These are phyloP conservation scores for Crotalaria pallida DNA, from an alignment of 306 rosid species.

Conservation along the genomic window DNA sequence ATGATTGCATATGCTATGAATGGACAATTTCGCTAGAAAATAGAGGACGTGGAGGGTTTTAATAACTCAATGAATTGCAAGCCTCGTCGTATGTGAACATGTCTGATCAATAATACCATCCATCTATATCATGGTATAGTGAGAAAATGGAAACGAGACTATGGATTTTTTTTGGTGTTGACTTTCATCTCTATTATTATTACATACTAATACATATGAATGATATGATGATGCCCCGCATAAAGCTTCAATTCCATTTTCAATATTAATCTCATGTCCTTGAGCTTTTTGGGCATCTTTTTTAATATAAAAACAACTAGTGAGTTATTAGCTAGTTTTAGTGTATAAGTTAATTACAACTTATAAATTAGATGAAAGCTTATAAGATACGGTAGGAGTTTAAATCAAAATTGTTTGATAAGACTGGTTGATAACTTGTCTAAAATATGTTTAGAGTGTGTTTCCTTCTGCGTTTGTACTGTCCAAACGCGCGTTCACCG, in stretches of 20 bases:
- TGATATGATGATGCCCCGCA: slow-evolving; percentile 14
- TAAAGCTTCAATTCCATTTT: slow-evolving; percentile 20
- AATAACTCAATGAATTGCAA: background rate
- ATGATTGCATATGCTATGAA: background rate
- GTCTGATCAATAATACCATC: background rate
- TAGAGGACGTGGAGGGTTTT: background rate
- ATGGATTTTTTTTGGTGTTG: slow-evolving; percentile 25
- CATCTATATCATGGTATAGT: slow-evolving; percentile 8
- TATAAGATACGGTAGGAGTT: too few species aligned
- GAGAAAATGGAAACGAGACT: background rate
- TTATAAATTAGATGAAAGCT: too few species aligned
- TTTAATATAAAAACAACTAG: too few species aligned
- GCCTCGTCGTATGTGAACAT: background rate
- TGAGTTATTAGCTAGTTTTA: too few species aligned
- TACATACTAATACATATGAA: too few species aligned
- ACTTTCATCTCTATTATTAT: slow-evolving; percentile 29
- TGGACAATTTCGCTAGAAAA: background rate
- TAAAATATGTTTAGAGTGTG: too few species aligned
- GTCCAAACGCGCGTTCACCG: too few species aligned
- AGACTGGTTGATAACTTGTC: too few species aligned
- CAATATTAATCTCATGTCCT: slow-evolving; percentile 28
- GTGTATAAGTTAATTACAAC: too few species aligned
- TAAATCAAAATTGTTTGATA: too few species aligned
- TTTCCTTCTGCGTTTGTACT: too few species aligned
- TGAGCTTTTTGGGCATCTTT: slow-evolving; percentile 22